Conservation (phyloP, 2,329 filamentous ascomycete species). For the Xylaria sp. region DNA sequence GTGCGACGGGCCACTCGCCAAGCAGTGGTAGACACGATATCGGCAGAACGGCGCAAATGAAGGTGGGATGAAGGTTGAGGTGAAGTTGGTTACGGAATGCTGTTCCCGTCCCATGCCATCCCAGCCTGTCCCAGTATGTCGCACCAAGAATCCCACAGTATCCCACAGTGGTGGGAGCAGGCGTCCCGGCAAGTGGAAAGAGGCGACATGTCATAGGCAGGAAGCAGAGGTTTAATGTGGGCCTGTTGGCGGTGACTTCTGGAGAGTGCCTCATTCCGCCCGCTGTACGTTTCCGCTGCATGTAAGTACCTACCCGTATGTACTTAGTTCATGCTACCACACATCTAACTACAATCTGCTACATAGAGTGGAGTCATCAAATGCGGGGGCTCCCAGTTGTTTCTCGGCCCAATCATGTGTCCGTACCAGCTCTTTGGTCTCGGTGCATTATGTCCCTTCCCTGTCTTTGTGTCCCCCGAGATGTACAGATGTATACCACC, state of each 20-base stretch:
- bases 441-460: neutral
- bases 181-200: neutral
- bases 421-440: constrained; percentile 6
- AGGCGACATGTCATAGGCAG: constrained; percentile 15
- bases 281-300: neutral
- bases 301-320: neutral
- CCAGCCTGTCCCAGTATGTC: neutral
- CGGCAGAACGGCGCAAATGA: constrained; percentile 12
- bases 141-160: neutral
- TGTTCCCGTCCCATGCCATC: constrained; percentile 8
- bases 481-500: constrained; percentile 1
- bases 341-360: neutral
- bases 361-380: neutral
- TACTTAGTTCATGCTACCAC: neutral
- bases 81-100: constrained; percentile 12
- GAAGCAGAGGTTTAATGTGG: neutral
- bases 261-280: neutral
- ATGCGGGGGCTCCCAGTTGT: neutral
- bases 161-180: constrained; percentile 9
- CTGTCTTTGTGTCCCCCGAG: constrained; percentile 3
- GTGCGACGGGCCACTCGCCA: neutral
- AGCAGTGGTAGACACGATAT: constrained; percentile 6
- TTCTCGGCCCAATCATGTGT: neutral
- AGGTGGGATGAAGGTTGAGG: constrained; percentile 25
- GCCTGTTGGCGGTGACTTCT: constrained; percentile 1